These are phyloP conservation scores for Yamadazyma tumulicola DNA, from an alignment of 805 yeast species.

Conservation along the genomic window DNA sequence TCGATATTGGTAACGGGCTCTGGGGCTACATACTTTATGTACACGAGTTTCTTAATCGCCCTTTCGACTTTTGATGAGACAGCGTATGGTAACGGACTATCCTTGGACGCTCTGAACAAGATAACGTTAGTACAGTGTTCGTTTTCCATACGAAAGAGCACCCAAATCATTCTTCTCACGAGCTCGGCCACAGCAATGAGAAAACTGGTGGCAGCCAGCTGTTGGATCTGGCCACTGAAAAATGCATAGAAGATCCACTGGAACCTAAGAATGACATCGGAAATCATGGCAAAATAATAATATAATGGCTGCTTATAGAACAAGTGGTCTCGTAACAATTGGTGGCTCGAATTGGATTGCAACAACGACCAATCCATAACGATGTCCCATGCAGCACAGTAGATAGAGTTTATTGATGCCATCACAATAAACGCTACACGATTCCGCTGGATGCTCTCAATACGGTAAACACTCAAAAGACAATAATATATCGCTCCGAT, in stretches of 20 bases:
- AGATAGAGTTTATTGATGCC: constrained; percentile 70
- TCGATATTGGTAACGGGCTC: neutral
- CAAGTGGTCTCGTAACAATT: constrained; percentile 66
- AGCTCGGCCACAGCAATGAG: constrained; percentile 79
- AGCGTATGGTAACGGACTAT: constrained; percentile 79
- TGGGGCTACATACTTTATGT: constrained; percentile 22
- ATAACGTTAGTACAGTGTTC: constrained; percentile 92
- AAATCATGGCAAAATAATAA: constrained; percentile 66
- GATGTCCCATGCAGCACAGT: constrained; percentile 80
- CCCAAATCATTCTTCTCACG: constrained; percentile 82
- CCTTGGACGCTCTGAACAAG: constrained; percentile 82
- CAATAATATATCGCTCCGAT: constrained; percentile 66
- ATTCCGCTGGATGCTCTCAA: constrained; percentile 39
- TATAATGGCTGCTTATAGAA: constrained; percentile 53
- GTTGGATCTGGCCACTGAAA: constrained; percentile 73
- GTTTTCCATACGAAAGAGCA: constrained; percentile 89
- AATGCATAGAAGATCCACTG: constrained; percentile 91
- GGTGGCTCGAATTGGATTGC: constrained; percentile 58
- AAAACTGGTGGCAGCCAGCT: constrained; percentile 84
- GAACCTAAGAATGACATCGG: constrained; percentile 73
- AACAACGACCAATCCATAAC: constrained; percentile 94
- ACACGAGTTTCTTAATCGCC: constrained; percentile 34
- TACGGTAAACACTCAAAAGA: constrained; percentile 74
- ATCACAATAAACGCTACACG: constrained; percentile 65
- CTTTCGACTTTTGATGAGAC: constrained; percentile 30